phyloP scores from a whole-genome alignment of 179 eudicot genomes.

The Actinidia arguta region DNA sequence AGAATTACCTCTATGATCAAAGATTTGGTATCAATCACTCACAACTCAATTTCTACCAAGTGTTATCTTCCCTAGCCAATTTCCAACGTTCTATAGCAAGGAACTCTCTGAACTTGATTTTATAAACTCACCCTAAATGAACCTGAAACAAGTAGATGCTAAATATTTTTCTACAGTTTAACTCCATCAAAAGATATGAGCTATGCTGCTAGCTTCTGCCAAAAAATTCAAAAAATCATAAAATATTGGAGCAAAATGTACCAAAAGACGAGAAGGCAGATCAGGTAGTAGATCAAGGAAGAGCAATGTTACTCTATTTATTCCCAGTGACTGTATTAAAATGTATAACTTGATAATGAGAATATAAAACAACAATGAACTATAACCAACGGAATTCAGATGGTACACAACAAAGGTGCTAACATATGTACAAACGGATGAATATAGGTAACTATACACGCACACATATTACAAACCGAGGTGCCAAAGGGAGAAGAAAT shows the following conservation, averaged over 20 bases:
- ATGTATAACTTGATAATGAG: too few relatives aligned
- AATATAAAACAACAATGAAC: too few relatives aligned
- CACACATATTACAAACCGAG: too few relatives aligned
- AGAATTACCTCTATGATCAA: slow-evolving; percentile 36
- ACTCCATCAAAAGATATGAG: neutral
- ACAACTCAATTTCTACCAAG: slow-evolving; percentile 8
- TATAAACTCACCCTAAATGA: slow-evolving; percentile 58
- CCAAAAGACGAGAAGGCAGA: neutral
- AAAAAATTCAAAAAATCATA: too few relatives aligned
- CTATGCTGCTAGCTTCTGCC: slow-evolving; percentile 19
- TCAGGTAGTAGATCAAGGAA: neutral
- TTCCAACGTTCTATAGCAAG: slow-evolving; percentile 89
- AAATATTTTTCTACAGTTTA: neutral
- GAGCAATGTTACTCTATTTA: too few relatives aligned
- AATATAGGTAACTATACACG: too few relatives aligned
- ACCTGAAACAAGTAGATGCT: too few relatives aligned
- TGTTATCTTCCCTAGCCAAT: slow-evolving; percentile 39
- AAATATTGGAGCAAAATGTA: neutral
- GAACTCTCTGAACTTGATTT: slow-evolving; percentile 98
- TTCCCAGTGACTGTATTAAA: too few relatives aligned
- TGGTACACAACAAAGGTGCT: too few relatives aligned
- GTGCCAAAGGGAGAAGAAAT: neutral
- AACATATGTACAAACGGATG: too few relatives aligned
- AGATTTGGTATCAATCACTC: slow-evolving; percentile 39
- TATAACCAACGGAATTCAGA: too few relatives aligned